Evolutionary conservation across 345 rosid genomes (phyloP), one percentile per base, ranked within the genome.

Genomic region (Litchi chinensis): DNA sequence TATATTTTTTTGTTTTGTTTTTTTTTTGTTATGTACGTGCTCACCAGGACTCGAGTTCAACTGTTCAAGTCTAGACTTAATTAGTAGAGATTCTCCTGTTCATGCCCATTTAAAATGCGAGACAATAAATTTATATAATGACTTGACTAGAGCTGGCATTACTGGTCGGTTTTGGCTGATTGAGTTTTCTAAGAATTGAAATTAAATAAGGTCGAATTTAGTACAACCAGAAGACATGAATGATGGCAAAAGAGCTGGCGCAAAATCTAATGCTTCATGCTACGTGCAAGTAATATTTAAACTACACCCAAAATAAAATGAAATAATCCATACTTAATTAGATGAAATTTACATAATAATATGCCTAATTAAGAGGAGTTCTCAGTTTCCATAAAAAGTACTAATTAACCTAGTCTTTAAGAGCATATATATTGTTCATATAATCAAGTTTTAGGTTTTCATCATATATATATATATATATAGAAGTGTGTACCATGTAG

Each of bases 21-120:
- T 15, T 52, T 4, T 16, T 63, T 39, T 57, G 39, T 54, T 81
- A 76, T 84, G 85, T 79, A 85, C 85, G 70, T 52, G 57, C 19
- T 19, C 74, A 56, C 56, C 76, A 60, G 56, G 10, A 52, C 19
- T 16, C 57, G 16, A 52, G 37, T 32, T 2, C 37, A 32, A 32
- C 37, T 32, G 19, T 15, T 62, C 57, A 62, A 62, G 56, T 43
- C 24, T 62, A 62, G 70, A 60, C 68, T 32, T 32, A 26, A 26
- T 22, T 8, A 48, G 18, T 64, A 8, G 60, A 44, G 44, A 74
- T 46, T 63, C 78, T 18, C 8, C 69, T 5, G 77, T 46, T 19
- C 62, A 28, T 26, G 46, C 10, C 43, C 40, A 18, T 8, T 43
- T 21, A 21, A 74, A 44, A 15, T 40, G 68, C 10, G 37, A 46